Conservation (phyloP, 1,284 basidiomycete species). For the Irpex sp. region DNA sequence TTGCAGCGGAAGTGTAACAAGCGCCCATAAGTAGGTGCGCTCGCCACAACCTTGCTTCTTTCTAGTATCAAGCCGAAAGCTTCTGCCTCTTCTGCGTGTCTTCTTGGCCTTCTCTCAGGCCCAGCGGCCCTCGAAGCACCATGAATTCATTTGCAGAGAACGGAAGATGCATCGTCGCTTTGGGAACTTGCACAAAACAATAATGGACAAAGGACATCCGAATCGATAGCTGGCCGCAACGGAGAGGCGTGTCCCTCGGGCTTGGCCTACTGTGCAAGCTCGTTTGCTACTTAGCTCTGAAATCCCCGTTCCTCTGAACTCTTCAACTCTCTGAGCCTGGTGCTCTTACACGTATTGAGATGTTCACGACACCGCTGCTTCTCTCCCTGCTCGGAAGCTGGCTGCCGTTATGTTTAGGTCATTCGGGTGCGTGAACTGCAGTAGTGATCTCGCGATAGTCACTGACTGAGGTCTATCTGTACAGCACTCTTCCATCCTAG, state of each 20-base stretch:
- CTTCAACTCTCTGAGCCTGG: not conserved
- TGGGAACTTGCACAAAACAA: not conserved
- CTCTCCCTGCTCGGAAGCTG: not conserved
- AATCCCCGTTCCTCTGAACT: not conserved
- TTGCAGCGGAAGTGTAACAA: no score
- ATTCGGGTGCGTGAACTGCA: conserved; percentile 13
- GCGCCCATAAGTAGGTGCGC: no score
- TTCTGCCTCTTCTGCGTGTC: no score
- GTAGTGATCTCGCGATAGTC: not conserved
- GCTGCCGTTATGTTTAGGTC: conserved; percentile 4
- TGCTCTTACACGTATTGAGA: not conserved
- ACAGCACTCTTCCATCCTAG: conserved; percentile 29
- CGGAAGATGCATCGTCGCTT: not conserved
- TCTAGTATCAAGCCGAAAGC: no score
- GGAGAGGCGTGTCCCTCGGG: not conserved
- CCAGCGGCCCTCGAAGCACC: no score
- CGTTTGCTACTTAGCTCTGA: not conserved
- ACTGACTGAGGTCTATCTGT: not conserved
- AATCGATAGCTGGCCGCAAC: not conserved
- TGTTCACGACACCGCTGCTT: not conserved
- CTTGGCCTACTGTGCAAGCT: not conserved
- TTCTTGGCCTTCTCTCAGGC: no score
- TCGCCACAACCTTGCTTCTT: no score
- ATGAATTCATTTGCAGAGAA: no score
- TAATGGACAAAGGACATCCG: not conserved